Evolutionary conservation across 495 filamentous ascomycete genomes (phyloP).

Genomic region (Cercophora samala): DNA sequence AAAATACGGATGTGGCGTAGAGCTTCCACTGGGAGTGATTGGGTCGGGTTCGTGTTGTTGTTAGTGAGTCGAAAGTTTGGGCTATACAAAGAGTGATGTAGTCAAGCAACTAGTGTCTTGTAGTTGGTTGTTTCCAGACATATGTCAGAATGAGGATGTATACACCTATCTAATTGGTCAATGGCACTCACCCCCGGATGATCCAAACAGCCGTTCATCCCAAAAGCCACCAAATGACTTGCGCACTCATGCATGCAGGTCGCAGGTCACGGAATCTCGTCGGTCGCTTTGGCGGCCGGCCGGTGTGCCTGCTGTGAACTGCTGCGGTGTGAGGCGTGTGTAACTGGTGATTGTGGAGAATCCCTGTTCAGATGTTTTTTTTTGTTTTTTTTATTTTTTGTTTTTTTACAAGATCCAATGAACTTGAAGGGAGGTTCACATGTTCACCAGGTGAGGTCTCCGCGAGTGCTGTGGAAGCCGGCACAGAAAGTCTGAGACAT

Average conservation of each 20-base stretch:
- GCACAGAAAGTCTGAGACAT: slow-evolving; percentile 2
- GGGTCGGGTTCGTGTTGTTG: background rate
- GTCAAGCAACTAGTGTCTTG: background rate
- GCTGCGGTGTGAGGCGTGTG: background rate
- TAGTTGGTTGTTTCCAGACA: background rate
- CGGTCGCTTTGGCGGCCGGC: background rate
- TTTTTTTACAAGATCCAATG: background rate
- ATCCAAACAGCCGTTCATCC: background rate
- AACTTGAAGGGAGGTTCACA: background rate
- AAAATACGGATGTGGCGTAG: background rate
- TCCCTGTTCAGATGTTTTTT: background rate
- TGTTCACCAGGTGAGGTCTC: background rate
- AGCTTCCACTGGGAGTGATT: background rate
- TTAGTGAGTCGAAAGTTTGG: background rate
- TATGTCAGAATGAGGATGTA: background rate
- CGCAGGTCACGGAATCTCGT: background rate
- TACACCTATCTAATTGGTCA: background rate
- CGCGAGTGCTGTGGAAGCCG: no score
- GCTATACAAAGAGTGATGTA: background rate
- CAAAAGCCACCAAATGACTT: slow-evolving; percentile 9
- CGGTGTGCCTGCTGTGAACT: background rate
- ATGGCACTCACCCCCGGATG: background rate
- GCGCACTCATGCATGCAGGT: slow-evolving; percentile 1
- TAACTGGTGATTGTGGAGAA: slow-evolving; percentile 2
- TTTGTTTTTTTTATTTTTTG: background rate